Evolutionary conservation across 768 basidiomycete genomes (phyloP), one percentile per base, ranked within the genome.

Genomic region (Cytidiella melzeri): DNA sequence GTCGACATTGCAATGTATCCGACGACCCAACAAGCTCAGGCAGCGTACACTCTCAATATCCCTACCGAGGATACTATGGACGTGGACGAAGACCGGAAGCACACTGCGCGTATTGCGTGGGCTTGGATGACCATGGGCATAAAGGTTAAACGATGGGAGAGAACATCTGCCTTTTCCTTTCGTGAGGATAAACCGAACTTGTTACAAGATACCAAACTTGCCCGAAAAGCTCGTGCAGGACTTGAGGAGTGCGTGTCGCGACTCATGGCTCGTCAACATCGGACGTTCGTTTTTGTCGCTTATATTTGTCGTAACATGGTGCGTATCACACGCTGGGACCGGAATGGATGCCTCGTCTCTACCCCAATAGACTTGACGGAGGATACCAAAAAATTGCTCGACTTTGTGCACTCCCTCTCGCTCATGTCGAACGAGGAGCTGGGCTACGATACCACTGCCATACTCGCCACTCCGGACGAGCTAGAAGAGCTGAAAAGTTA

Each of bases 241-340:
- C 5, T 39, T 21, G 20, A n/a, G 4, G 26, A 44, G 12, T 51
- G 46, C 30, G 37, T 27, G 15, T 23, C 44, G 20, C 24, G 46
- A 44, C 26, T 41, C 23, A 44, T 41, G 20, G 13, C 23, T 12
- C 50, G 38, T 21, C 50, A 51, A 28, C 50, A 51, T 21, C 43
- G 50, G 2, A 39, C 45, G 9, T 39, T 38, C 39, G 24, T 41
- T 10, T 47, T 19, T 23, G 20, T 27, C 5, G 40, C 46, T 28
- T 51, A 46, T 38, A 41, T 51, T 9, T 12, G 12, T 12, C 15
- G 27, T 25, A 28, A 4, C 3, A 23, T 18, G 13, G 45, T n/a
- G 39, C 50, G 50, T 15, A 20, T 47, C 12, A 24, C 30, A n/a
- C 38, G 38, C 23, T 46, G 36, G 26, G 50, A 46, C 39, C 44